phyloP scores from a whole-genome alignment of 169 alveolate genomes.

The Neospora caninum region DNA sequence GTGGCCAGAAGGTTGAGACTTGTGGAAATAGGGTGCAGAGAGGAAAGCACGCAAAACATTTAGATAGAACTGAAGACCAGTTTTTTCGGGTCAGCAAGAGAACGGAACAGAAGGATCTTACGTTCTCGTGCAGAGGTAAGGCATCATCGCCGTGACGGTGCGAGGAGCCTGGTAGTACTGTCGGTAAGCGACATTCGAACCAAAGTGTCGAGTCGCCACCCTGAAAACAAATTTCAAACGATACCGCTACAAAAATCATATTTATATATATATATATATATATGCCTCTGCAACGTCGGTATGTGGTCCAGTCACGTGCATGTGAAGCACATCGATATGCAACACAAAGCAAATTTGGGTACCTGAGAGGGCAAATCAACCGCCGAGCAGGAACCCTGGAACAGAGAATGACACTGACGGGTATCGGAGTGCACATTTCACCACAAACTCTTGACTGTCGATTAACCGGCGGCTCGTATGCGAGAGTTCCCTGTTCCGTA shows the following conservation, averaged over 20 bases:
- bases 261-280: neutral
- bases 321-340: neutral
- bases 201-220: conserved; percentile 53
- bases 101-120: neutral
- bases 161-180: conserved; percentile 17
- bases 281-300: neutral
- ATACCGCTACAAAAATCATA: neutral
- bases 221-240: neutral
- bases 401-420: too few species aligned
- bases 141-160: conserved; percentile 22
- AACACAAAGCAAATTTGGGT: neutral
- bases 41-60: too few species aligned
- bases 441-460: too few species aligned
- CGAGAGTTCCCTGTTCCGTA: too few species aligned
- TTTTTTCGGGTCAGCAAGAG: too few species aligned
- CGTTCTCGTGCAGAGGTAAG: conserved; percentile 34
- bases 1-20: too few species aligned
- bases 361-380: neutral
- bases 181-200: conserved; percentile 35
- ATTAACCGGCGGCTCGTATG: too few species aligned
- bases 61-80: too few species aligned
- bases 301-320: neutral
- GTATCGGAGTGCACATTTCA: too few species aligned
- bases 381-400: too few species aligned
- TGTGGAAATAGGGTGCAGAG: too few species aligned